Percentiles rank a stretch among this genome's conserved stretches.
phyloP scores from a whole-genome alignment of 2,329 filamentous ascomycete genomes.

The Aureobasidium sp. region DNA sequence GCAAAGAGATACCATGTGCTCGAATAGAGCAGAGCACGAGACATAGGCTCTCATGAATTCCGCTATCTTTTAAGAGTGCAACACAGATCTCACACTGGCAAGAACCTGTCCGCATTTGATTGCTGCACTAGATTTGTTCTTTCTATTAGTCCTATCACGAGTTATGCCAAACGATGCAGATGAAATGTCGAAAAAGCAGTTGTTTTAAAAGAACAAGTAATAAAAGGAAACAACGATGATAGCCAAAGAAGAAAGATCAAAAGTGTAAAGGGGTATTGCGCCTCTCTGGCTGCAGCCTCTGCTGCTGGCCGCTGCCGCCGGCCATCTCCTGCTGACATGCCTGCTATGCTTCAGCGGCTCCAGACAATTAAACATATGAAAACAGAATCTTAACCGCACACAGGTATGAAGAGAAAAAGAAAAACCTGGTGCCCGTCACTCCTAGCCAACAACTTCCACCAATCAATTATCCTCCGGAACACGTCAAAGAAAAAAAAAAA shows the following conservation, averaged over 20 bases:
- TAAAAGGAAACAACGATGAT: slow-evolving; percentile 1
- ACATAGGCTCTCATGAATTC: not conserved
- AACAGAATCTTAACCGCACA: not conserved
- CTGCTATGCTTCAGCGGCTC: slow-evolving; percentile 11
- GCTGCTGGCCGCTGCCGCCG: slow-evolving; percentile 6
- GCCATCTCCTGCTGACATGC: slow-evolving; percentile 9
- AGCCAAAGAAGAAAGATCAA: slow-evolving; percentile 10
- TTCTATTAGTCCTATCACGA: not conserved
- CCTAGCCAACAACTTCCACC: slow-evolving; percentile 9
- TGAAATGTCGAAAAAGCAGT: not conserved
- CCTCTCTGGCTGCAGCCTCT: slow-evolving; percentile 5
- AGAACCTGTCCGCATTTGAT: not conserved
- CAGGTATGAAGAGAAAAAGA: slow-evolving; percentile 6
- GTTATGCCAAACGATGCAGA: not conserved
- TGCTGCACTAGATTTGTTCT: not conserved
- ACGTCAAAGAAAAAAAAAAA: not conserved
- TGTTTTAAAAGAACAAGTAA: not conserved
- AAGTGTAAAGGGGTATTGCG: slow-evolving; percentile 13
- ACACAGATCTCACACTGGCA: not conserved
- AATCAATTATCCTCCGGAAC: slow-evolving; percentile 8
- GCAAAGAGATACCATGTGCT: too few species aligned
- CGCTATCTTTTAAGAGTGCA: not conserved
- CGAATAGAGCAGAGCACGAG: not conserved
- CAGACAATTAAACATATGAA: slow-evolving; percentile 12
- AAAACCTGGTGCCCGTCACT: slow-evolving; percentile 1